Base-by-base conservation (phyloP, 1,284 basidiomycete species). In the Melampsora occidentalis region DNA sequence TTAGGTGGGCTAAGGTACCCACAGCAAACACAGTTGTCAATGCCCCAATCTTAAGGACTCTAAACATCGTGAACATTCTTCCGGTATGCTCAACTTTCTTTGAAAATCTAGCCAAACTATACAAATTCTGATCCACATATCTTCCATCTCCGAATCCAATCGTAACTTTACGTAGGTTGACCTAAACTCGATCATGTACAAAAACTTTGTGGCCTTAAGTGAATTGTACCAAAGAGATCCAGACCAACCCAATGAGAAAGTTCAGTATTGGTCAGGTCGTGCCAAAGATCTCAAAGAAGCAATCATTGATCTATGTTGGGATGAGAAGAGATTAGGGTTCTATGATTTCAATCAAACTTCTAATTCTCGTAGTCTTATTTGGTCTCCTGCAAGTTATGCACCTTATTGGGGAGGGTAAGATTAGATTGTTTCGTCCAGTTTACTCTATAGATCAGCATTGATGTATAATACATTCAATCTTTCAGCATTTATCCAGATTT, bases 251-350 rank as follows among this genome's bases (percentile, higher is more conserved):
- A 28, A 81, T 3, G 80, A 79, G 0, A 79, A 79, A 31, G 86
- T 87, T 2, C 81, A 84, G 2, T 84, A 85, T 57, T 92, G 94
- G 81, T 85, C 83, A n/a, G 80, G 84, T 53, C 85, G 86, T 14
- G 91, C 93, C 0, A 82, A 85, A 0, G 84, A 84, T 5, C 85
- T 93, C 62, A 87, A 87, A 75, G 85, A 83, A 1, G 93, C 89
- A 0, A 88, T 97, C 77, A 84, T 95, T 59, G 94, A 97, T 81
- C 86, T 97, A 16, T 86, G 89, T 83, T 97, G 94, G 94, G 91
- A 96, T 81, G 79, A 88, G 0, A 83, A 84, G 2, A 92, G 91
- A 85, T 85, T 93, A 35, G 92, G 89, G 4, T 96, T 94, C 85
- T 95, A 95, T 82, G 92, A 94, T 83, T 94, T 89, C 83, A 81